A percentile compares a stretch with the other conserved stretches of the same genome.
phyloP scores from a whole-genome alignment of 208 protist species.

The Crithidia expoeki region DNA sequence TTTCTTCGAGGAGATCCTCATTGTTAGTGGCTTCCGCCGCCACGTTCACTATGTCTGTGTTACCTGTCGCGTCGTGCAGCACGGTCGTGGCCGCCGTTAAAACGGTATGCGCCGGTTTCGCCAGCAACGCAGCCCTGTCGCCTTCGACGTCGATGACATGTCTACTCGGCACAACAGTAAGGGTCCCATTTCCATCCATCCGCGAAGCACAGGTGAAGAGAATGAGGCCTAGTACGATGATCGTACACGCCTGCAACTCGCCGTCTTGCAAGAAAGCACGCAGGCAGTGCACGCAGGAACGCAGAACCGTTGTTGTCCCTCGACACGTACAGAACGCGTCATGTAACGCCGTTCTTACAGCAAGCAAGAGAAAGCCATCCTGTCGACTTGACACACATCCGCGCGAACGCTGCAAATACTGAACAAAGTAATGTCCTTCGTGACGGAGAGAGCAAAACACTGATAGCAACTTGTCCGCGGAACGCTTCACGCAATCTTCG shows the following conservation, averaged over 20 bases:
- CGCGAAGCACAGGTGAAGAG: conserved; percentile 46
- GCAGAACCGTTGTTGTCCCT: background rate
- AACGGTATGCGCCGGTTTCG: background rate
- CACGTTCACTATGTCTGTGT: background rate
- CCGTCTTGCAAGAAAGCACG: background rate
- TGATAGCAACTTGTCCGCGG: background rate
- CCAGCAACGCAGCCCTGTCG: background rate
- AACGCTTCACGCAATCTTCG: background rate
- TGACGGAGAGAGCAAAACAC: background rate
- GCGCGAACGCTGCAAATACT: background rate
- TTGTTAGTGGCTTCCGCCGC: background rate
- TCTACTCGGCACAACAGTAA: background rate
- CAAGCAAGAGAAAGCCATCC: background rate
- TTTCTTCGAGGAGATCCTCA: background rate
- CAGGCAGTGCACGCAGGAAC: background rate
- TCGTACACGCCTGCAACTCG: conserved; percentile 38
- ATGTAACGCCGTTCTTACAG: background rate
- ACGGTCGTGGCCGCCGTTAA: background rate
- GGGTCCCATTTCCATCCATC: background rate
- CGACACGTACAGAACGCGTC: background rate
- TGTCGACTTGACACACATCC: background rate
- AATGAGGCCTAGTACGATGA: conserved; percentile 47
- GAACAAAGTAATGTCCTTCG: background rate
- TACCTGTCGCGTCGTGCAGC: background rate
- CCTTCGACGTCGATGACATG: background rate